phyloP scores from a whole-genome alignment of 345 rosid genomes.

The Luvunga scandens region DNA sequence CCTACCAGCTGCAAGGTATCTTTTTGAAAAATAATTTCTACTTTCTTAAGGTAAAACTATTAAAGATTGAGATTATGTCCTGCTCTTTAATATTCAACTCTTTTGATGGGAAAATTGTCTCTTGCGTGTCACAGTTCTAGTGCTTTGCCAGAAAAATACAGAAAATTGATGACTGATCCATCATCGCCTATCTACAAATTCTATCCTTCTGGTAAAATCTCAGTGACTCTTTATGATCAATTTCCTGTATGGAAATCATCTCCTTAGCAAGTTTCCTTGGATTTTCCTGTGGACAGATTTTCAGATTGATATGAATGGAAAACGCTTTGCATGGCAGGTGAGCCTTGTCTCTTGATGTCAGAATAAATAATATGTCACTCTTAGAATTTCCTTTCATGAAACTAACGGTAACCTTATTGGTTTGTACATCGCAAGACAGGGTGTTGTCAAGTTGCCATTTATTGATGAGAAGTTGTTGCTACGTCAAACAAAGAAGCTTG shows the following conservation, averaged over 20 bases:
- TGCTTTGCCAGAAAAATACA: conserved; percentile 81
- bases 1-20: conserved; percentile 89
- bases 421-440: conserved; percentile 48
- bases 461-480: conserved; percentile 81
- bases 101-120: conserved; percentile 20
- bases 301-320: conserved; percentile 97
- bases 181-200: conserved; percentile 70
- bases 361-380: neutral
- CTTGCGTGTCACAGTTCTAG: conserved; percentile 56
- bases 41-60: neutral
- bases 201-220: conserved; percentile 70
- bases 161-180: conserved; percentile 81
- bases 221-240: conserved; percentile 1
- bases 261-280: neutral
- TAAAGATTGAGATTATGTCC: neutral
- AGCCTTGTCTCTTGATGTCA: conserved; percentile 17
- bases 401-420: conserved; percentile 4
- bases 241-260: conserved; percentile 4
- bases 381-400: neutral
- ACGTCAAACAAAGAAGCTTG: conserved; percentile 80
- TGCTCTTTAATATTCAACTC: conserved; percentile 1
- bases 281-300: conserved; percentile 58
- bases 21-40: neutral
- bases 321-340: conserved; percentile 99
- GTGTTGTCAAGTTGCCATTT: conserved; percentile 92